Evolutionary conservation across 1,139 yeast species (phyloP), one percentile per base, ranked within the genome.

Genomic region (Kodamaea sp.): DNA sequence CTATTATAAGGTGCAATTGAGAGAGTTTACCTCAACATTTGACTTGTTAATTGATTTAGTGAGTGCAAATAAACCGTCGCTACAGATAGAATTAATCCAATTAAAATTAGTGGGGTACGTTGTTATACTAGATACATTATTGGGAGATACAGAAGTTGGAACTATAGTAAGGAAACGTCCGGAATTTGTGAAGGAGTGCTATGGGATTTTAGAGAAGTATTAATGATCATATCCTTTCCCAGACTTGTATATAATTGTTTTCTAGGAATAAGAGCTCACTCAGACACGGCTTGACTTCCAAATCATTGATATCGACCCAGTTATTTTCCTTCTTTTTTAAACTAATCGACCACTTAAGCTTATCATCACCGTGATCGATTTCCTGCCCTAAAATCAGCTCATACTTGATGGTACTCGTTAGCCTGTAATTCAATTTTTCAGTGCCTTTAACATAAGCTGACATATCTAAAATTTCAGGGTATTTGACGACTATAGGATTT

Each of bases 401-500:
- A 45, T 73, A 77, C 10, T 76, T 69, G 1, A 83, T 57, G 48
- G 78, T 80, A 7, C 76, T 69, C 1, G 77, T 50, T 11, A 83
- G 56, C 31, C 57, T 62, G 54, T 81, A 85, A 3, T 58, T 48
- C 2, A 11, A 26, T 9, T 25, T 37, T 2, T 38, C 39, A 15
- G 35, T 45, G 32, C 37, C 53, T 13, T 44, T 54, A 16, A 56
- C 47, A 26, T 48, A 62, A 0, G 68, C 61, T 0, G 64, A 34
- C 63, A 75, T 53, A 39, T 73, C 73, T 28, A 76, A 48, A 3
- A 56, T 59, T 2, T 70, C 60, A 4, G 83, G 76, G 49, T 77
- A 83, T 31, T 74, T 79, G 3, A 86, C 85, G 20, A 84, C 74
- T 0, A 85, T 80, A 24, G 78, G 78, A 48, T 81, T 83, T 31